Percentiles rank a stretch among this genome's conserved stretches.
phyloP scores from a whole-genome alignment of 441 rosid species.

The Eruca vesicaria region DNA sequence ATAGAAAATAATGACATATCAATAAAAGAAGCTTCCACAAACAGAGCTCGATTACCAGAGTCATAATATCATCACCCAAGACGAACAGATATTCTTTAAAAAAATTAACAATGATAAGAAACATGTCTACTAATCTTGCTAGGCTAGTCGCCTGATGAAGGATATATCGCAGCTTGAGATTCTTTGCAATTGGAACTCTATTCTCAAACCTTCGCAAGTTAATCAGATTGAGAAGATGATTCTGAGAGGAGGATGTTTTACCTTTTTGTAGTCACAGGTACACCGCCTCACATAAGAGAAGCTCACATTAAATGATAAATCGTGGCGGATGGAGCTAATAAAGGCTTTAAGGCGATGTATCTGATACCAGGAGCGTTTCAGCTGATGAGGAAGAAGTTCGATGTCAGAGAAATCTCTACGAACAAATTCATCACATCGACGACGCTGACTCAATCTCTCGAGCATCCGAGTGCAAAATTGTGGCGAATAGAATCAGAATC shows the following conservation, averaged over 20 bases:
- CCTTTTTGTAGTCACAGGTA: background rate
- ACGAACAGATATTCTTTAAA: too few species aligned
- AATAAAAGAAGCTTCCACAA: too few species aligned
- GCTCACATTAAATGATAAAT: background rate
- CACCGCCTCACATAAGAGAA: too few species aligned
- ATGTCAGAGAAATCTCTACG: background rate
- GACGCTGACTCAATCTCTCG: background rate
- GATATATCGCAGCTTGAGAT: background rate
- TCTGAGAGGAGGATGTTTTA: background rate
- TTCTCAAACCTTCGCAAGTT: background rate
- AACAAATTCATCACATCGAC: background rate
- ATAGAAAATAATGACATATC: too few species aligned
- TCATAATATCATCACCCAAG: too few species aligned
- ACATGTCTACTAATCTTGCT: too few species aligned
- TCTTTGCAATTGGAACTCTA: background rate
- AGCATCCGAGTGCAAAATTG: background rate
- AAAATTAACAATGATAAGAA: too few species aligned
- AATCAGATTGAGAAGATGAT: background rate
- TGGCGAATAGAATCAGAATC: too few species aligned
- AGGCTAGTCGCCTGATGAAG: background rate
- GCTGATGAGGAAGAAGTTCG: background rate
- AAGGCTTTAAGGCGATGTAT: background rate
- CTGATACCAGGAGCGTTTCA: background rate
- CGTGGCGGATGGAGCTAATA: background rate
- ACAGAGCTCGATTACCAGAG: too few species aligned